Evolutionary conservation across 176 grass and related monocot species (phyloP), one percentile per base, ranked within the genome.

Genomic region (Urochloa ruziziensis): DNA sequence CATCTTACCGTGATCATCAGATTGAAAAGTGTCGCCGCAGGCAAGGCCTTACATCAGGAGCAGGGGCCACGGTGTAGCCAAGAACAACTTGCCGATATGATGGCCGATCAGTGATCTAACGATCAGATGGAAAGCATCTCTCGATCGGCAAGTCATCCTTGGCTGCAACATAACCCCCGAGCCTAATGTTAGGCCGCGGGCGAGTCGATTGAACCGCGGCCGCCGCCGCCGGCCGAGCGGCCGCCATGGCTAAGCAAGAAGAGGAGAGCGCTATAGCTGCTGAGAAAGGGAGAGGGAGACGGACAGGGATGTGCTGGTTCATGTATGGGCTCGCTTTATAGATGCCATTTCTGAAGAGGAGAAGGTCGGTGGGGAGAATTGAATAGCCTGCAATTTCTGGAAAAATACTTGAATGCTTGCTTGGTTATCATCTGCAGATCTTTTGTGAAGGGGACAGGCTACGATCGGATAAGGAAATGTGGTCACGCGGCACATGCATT

Each of bases 121-220:
- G 5, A 71, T 17, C 19, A 15, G 58, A 82, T 37, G 10, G 5
- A 42, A 13, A 13, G 19, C 54, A 3, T 58, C 32, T 1, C 14
- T 77, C 62, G 62, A 82, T 87, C 94, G 94, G 94, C 94, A 97
- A 97, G 94, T 97, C 94, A 97, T 97, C 94, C 94, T 97, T 97
- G 94, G 94, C 94, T 97, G 94, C 91, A 90, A 36, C 89, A 90
- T 91, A 83, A 81, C 79, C 59, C 91, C 87, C 59, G 60, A 83
- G 43, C 84, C 94, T 77, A 86, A 94, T 94, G 94, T 74, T 42
- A 89, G 88, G 89, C 94, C 49, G 70, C 54, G 15, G 79, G 81
- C 86, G 87, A 93, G 86, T 37, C 15, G 4, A 23, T 37, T 11
- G 7, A 23, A 24, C 35, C 65, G 35, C 65, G 6, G 53, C 9